Base-by-base conservation (phyloP, 2,329 filamentous ascomycete species). In the Talaromyces sp. region DNA sequence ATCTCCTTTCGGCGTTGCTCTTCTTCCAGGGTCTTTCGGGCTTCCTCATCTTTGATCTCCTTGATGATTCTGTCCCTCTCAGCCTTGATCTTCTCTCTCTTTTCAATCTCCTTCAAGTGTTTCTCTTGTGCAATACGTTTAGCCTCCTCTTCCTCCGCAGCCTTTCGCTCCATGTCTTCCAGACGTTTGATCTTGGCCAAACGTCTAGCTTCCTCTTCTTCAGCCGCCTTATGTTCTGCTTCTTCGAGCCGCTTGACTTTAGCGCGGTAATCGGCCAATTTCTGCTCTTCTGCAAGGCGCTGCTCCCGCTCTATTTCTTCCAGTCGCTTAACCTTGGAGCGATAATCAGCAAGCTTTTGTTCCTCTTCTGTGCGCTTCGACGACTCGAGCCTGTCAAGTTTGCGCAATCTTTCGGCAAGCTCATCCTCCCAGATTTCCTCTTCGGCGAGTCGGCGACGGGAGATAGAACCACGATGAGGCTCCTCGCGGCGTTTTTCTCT, bases 381-480 rank as follows among this genome's bases (percentile, higher is more conserved):
- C 73, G 63, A 77, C 73, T 76, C 79, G 68, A 70, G 77, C 68
- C 68, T 68, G 54, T 78, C 73, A 24, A 77, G 71, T 39, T 72
- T 70, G 43, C 74, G 77, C 60, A 78, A 72, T 58, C 78, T 77
- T 52, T 78, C 75, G 62, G 72, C 73, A 54, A 76, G 73, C 66
- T 78, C 77, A 19, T 77, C 73, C 76, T 81, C 69, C 73, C 80
- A 69, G 73, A 76, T 69, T 66, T 82, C 78, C 13, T 84, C 80
- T 62, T 80, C 77, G 11, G 31, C 43, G 9, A 63, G 24, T 74
- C 67, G 50, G 73, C 64, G 27, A 41, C 64, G 64, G 14, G 63
- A 50, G 6, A 49, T 39, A 13, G 63, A 61, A 11, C 75, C 72
- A 14, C 70, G 68, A 14, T 69, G 63, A 5, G 27, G 27, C 24